Conservation (phyloP, 1,284 basidiomycete species). For the Mycena citricolor region DNA sequence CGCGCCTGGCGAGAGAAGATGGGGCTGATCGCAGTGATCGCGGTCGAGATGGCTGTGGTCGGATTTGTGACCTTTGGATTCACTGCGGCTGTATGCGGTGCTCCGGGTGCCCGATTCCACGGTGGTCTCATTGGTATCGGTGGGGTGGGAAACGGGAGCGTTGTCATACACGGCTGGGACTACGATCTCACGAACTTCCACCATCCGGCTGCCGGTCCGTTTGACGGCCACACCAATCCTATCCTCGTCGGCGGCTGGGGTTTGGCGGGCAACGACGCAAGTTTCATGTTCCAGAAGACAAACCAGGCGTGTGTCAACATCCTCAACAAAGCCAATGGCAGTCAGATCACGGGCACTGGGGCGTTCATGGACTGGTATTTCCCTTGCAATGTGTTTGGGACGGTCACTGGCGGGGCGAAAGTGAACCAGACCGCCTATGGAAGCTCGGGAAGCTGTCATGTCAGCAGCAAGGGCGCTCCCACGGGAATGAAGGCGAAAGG, state of each 20-base stretch:
- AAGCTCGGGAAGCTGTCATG: conserved; percentile 70
- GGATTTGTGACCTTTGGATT: conserved; percentile 99
- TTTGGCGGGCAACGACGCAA: conserved; percentile 84
- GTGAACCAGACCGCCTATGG: conserved; percentile 74
- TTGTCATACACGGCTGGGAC: conserved; percentile 91
- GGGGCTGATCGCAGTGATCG: conserved; percentile 84
- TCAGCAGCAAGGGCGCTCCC: conserved; percentile 33
- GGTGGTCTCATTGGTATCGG: conserved; percentile 71
- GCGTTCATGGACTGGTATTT: conserved; percentile 84
- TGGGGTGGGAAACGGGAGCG: conserved; percentile 74
- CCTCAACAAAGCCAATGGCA: conserved; percentile 71
- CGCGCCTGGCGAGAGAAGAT: conserved; percentile 99
- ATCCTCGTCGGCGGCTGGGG: conserved; percentile 77
- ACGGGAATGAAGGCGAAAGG: conserved; percentile 58
- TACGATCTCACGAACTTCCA: conserved; percentile 89
- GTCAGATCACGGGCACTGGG: conserved; percentile 63
- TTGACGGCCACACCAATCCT: conserved; percentile 82
- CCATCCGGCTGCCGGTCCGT: conserved; percentile 73
- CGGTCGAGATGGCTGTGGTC: conserved; percentile 84
- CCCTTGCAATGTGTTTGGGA: conserved; percentile 87
- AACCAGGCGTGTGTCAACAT: conserved; percentile 80
- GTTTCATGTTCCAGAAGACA: conserved; percentile 92
- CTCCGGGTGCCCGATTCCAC: conserved; percentile 77
- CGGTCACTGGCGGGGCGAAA: no score
- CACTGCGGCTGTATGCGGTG: conserved; percentile 91